Percentiles rank a stretch among this genome's conserved stretches.
phyloP scores from a whole-genome alignment of 2,329 filamentous ascomycete genomes.

The Xylaria polymorpha region DNA sequence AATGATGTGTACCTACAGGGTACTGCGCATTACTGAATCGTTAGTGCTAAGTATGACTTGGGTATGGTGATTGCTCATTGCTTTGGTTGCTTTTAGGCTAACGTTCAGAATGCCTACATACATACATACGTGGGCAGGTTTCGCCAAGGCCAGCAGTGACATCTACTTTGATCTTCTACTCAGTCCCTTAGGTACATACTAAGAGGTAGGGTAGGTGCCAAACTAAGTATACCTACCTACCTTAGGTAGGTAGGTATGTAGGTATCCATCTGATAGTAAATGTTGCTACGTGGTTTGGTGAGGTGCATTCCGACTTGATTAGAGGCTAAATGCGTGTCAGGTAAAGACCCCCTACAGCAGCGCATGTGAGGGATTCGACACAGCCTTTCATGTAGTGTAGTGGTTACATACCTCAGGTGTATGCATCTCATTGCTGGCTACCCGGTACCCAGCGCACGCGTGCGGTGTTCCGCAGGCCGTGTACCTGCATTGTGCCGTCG shows the following conservation, averaged over 20 bases:
- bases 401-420: background rate
- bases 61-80: too few species aligned
- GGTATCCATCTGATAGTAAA: background rate
- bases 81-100: too few species aligned
- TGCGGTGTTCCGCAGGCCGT: background rate
- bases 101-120: too few species aligned
- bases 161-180: too few species aligned
- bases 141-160: too few species aligned
- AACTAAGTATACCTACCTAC: too few species aligned
- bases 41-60: background rate
- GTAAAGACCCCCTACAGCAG: background rate
- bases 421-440: background rate
- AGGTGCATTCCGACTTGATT: background rate
- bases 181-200: too few species aligned
- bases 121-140: too few species aligned
- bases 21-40: slow-evolving; percentile 2
- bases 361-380: background rate
- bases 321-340: slow-evolving; percentile 1
- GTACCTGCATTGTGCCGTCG: slow-evolving; percentile 1
- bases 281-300: background rate
- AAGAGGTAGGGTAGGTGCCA: too few species aligned
- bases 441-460: background rate
- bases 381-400: background rate
- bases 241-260: background rate
- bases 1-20: background rate